Conservation (phyloP, 2,329 filamentous ascomycete genomes). For the Diaporthe australafricana region DNA sequence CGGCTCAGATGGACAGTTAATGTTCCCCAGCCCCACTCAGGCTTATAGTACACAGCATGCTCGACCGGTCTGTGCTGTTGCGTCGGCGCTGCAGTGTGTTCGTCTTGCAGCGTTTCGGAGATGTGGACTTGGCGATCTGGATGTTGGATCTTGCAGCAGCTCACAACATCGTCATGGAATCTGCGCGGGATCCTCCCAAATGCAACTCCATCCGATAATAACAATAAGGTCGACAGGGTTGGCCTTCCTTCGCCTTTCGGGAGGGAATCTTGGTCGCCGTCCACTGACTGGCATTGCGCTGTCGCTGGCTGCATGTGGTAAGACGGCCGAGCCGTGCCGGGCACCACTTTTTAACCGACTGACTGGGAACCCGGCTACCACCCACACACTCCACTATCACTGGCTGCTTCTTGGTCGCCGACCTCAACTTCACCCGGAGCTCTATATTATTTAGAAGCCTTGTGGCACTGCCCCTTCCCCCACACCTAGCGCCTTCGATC, state of each 20-base stretch:
- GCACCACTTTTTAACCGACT: not conserved
- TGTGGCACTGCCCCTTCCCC: not conserved
- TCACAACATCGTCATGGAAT: constrained; percentile 7
- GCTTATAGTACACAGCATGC: too few species aligned
- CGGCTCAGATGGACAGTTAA: not conserved
- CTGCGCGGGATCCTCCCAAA: not conserved
- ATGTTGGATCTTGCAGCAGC: not conserved
- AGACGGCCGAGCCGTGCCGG: constrained; percentile 16
- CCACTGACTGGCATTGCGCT: not conserved
- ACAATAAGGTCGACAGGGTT: constrained; percentile 1
- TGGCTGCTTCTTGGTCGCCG: not conserved
- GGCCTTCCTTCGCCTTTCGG: not conserved
- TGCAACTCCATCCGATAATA: not conserved
- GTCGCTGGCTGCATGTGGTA: constrained; percentile 1
- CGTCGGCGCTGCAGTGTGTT: not conserved
- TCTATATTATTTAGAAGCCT: not conserved
- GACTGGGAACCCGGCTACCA: not conserved
- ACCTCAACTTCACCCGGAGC: not conserved
- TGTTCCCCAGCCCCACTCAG: not conserved
- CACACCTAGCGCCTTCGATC: not conserved
- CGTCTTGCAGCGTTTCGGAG: not conserved
- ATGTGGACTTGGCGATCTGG: constrained; percentile 5
- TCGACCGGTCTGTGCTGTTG: not conserved
- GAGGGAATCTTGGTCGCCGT: constrained; percentile 17
- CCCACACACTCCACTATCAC: constrained; percentile 1